Base-by-base conservation (phyloP, 805 yeast species). In the Starmerella floris region DNA sequence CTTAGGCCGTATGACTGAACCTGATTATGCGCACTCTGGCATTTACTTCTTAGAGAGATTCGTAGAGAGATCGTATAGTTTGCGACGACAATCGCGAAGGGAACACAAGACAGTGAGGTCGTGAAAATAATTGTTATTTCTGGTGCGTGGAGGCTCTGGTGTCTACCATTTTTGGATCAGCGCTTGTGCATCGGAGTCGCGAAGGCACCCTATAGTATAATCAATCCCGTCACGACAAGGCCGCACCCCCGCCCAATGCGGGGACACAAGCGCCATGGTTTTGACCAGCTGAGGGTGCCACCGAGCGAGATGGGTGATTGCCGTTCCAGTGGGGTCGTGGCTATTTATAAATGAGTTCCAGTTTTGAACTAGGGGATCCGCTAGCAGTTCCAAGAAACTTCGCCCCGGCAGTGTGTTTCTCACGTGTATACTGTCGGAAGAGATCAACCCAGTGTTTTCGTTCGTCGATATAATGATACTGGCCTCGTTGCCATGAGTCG, bases 301-400 rank as follows among this genome's bases (percentile, higher is more conserved):
- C n/a, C 50, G 9, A 2, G 33, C 31, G 2, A 46, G 9, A 19
- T 46, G 50, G 16, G 45, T 43, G 9, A 46, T 30, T 2, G 43
- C 50, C 8, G 40, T 21, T 3, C 50, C 47, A 2, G 43, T 46
- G 23, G 43, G 46, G 35, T 46, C 46, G 11, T 9, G 5, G 4
- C 26, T 21, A 16, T 15, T 10, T 21, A n/a, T 8, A 21, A 33
- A 33, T n/a, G 5, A 16, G 5, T 9, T 8, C 9, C 27, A 35
- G 35, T 40, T 27, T 17, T 40, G 47, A 5, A 46, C 15, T 2
- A 43, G 15, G 2, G 44, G 47, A 19, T 43, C 47, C 8, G 30
- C 15, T 6, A 40, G 19, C 2, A 44, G 23, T 28, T 46, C 47
- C 19, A 46, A 32, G 2, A 40, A 27, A 3, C 32, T 37, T 17